phyloP scores from a whole-genome alignment of 2,329 filamentous ascomycete genomes.

The Ascochyta fabae region DNA sequence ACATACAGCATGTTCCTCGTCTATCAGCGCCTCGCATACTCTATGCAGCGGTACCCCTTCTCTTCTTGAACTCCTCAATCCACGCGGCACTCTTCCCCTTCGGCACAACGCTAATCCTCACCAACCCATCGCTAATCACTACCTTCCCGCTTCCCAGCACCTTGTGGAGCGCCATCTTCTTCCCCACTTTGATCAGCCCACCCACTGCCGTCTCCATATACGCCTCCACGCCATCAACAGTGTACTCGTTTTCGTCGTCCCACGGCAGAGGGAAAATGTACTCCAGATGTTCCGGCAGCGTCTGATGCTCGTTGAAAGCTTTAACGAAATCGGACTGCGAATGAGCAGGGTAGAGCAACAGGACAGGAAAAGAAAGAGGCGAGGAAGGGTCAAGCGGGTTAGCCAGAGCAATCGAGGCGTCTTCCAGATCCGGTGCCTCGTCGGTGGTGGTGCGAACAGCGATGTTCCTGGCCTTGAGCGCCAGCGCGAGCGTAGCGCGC shows the following conservation, averaged over 20 bases:
- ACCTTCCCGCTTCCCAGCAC: slow-evolving; percentile 77
- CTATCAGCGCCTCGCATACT: background rate
- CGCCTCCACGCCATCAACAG: slow-evolving; percentile 72
- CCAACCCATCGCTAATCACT: slow-evolving; percentile 85
- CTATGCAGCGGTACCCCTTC: slow-evolving; percentile 52
- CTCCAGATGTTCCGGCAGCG: slow-evolving; percentile 75
- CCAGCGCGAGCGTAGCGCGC: slow-evolving; percentile 57
- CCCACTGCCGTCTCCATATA: slow-evolving; percentile 85
- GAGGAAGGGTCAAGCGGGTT: slow-evolving; percentile 77
- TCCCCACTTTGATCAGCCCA: slow-evolving; percentile 87
- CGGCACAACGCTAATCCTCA: slow-evolving; percentile 84
- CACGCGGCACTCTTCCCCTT: slow-evolving; percentile 72
- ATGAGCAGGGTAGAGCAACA: slow-evolving; percentile 84
- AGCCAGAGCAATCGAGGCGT: slow-evolving; percentile 73
- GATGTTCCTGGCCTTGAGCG: slow-evolving; percentile 74
- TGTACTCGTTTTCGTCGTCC: slow-evolving; percentile 75
- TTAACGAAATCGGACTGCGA: slow-evolving; percentile 91
- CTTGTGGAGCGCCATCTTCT: slow-evolving; percentile 79
- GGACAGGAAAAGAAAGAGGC: slow-evolving; percentile 74
- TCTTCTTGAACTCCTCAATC: slow-evolving; percentile 83
- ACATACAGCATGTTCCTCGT: background rate
- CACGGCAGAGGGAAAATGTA: slow-evolving; percentile 91
- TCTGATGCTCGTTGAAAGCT: slow-evolving; percentile 78
- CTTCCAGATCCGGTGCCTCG: slow-evolving; percentile 84
- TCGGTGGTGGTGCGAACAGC: slow-evolving; percentile 71